A percentile compares a stretch with the other conserved stretches of the same genome.
phyloP scores from a whole-genome alignment of 495 filamentous ascomycete species.

The Penicillium coprophilum region DNA sequence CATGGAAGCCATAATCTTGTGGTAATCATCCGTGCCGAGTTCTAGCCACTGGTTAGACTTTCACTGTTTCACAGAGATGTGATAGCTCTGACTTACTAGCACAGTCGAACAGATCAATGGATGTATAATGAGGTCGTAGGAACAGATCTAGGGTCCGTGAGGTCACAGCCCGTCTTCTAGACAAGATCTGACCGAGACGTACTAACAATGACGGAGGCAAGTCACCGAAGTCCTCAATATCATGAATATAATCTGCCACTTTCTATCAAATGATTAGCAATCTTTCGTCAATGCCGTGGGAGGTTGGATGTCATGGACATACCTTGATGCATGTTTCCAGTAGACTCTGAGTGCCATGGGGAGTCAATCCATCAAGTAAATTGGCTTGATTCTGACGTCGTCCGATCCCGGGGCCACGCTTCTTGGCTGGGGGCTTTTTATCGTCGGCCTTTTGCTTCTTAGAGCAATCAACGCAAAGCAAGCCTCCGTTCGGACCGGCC shows the following conservation, averaged over 20 bases:
- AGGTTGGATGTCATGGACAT: conserved; percentile 3
- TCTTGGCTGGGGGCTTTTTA: conserved; percentile 63
- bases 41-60: conserved; percentile 40
- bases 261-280: conserved; percentile 44
- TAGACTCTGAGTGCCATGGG: conserved; percentile 68
- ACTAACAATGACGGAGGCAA: conserved; percentile 65
- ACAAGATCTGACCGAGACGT: conserved; percentile 76
- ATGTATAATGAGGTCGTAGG: conserved; percentile 62
- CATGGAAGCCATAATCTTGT: conserved; percentile 74
- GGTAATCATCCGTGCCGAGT: conserved; percentile 70
- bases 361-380: conserved; percentile 69
- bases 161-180: conserved; percentile 72
- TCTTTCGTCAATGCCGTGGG: background rate
- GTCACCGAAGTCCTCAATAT: conserved; percentile 82
- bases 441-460: conserved; percentile 65
- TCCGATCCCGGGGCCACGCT: conserved; percentile 47
- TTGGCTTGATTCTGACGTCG: conserved; percentile 75
- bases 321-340: conserved; percentile 77
- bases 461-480: conserved; percentile 85
- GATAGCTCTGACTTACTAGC: conserved; percentile 49
- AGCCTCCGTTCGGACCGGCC: conserved; percentile 73
- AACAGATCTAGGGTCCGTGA: conserved; percentile 72
- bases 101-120: conserved; percentile 77
- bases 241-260: conserved; percentile 75
- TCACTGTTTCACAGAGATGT: background rate